Evolutionary conservation across 768 basidiomycete species (phyloP).

Genomic region (Phylloporus sp.): DNA sequence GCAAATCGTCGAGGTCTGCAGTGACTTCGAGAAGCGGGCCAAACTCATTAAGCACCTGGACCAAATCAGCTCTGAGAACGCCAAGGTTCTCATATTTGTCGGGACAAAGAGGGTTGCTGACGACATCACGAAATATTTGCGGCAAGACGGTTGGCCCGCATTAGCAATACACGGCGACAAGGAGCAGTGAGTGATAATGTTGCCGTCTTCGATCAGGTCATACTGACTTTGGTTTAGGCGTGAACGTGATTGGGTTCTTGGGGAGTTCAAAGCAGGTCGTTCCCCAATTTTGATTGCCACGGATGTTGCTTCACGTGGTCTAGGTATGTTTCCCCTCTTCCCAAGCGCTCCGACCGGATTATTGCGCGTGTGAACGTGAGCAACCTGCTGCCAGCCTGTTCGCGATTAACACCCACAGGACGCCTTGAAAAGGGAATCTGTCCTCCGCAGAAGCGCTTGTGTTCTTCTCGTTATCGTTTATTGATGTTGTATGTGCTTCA

Average conservation of each 20-base stretch:
- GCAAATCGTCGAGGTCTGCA: conserved; percentile 94
- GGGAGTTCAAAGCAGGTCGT: conserved; percentile 97
- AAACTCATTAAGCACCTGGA: conserved; percentile 97
- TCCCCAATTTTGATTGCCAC: conserved; percentile 98
- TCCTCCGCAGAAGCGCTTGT: conserved; percentile 32
- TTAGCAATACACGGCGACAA: conserved; percentile 99
- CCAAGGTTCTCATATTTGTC: conserved; percentile 98
- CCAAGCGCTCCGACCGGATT: conserved; percentile 30
- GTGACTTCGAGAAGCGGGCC: conserved; percentile 94
- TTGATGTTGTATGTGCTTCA: conserved; percentile 33
- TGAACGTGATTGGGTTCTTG: conserved; percentile 98
- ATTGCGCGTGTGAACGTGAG: conserved; percentile 29
- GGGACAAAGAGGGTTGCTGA: conserved; percentile 97
- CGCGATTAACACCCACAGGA: conserved; percentile 25
- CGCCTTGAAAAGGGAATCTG: conserved; percentile 24
- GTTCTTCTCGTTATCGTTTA: conserved; percentile 23
- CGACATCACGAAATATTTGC: conserved; percentile 95
- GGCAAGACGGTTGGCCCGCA: conserved; percentile 99
- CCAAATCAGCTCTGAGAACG: conserved; percentile 92
- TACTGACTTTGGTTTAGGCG: conserved; percentile 45
- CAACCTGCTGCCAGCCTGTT: conserved; percentile 23
- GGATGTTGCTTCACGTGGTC: conserved; percentile 98
- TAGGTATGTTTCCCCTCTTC: conserved; percentile 74
- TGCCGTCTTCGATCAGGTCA: neutral
- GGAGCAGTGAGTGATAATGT: conserved; percentile 72